These are phyloP conservation scores for Phytophthora quininea DNA, from an alignment of 352 stramenopile species.

Conservation along the genomic window DNA sequence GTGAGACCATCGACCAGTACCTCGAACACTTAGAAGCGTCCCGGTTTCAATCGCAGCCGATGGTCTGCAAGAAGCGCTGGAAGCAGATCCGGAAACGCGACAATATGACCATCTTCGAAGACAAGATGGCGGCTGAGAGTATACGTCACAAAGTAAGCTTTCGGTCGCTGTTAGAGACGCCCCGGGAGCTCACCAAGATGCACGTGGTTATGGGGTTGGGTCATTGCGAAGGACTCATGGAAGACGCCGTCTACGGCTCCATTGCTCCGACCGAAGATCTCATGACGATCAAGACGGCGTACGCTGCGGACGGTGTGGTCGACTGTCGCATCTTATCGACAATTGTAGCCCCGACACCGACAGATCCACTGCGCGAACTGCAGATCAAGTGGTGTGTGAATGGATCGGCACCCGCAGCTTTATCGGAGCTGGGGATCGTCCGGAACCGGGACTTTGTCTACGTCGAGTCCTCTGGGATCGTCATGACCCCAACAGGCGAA, in stretches of 20 bases:
- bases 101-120: slow-evolving; percentile 36
- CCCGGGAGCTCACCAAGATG: slow-evolving; percentile 27
- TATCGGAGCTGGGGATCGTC: slow-evolving; percentile 34
- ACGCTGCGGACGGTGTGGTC: slow-evolving; percentile 52
- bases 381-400: slow-evolving; percentile 62
- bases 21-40: slow-evolving; percentile 27
- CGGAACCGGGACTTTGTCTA: slow-evolving; percentile 61
- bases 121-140: slow-evolving; percentile 23
- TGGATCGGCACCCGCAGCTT: slow-evolving; percentile 37
- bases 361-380: slow-evolving; percentile 45
- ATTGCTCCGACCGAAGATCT: slow-evolving; percentile 49
- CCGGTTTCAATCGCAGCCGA: slow-evolving; percentile 7
- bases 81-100: slow-evolving; percentile 39
- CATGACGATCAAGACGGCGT: slow-evolving; percentile 59
- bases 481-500: slow-evolving; percentile 39
- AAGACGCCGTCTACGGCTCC: slow-evolving; percentile 63
- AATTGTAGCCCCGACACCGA: slow-evolving; percentile 35
- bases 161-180: slow-evolving; percentile 28
- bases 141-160: slow-evolving; percentile 37
- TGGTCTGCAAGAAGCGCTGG: slow-evolving; percentile 34
- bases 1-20: slow-evolving; percentile 42
- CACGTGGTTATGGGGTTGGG: slow-evolving; percentile 42
- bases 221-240: slow-evolving; percentile 44
- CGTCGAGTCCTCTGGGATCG: slow-evolving; percentile 49
- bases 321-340: slow-evolving; percentile 48